Base-by-base conservation (phyloP, 2,329 filamentous ascomycete genomes). In the Epichloe baconii region DNA sequence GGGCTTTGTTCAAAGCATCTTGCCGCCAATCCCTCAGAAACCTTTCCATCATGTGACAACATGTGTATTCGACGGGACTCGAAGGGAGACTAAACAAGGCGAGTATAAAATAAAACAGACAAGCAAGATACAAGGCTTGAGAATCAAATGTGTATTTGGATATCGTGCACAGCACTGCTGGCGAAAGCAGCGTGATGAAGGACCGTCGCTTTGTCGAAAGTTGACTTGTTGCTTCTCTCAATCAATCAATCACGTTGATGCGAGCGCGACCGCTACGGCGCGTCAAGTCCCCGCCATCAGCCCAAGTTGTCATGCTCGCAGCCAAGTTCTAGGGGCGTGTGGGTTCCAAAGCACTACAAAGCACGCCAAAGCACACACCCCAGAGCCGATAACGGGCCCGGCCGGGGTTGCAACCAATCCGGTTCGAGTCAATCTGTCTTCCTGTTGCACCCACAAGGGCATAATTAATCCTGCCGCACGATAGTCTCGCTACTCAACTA, bases 1-100 rank as follows among this genome's bases (percentile, higher is more conserved):
- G 93, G 57, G 93, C 88, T 68, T 94, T 93, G 71, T 95, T 91
- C 63, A 95, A 75, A 64, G 91, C 90, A 73, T 96, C 89, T 70
- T 95, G 88, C 64, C 90, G 81, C 93, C 93, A 98, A 63, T 87
- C 85, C 65, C 90, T 85, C 64, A 98, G 78, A 69, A 91, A 96
- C 62, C 82, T 83, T 75, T 97, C 89, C 93, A 98, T 97, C 45
- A n/a, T 45, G 48, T 38, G 26, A 21, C 35, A 10, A 40, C 47
- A 49, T 49, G n/a, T 10, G 36, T 14, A 43, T 36, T 36, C 38
- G 31, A 42, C 17, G 36, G 35, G 36, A 47, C 15, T 19, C 36
- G 36, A 10, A 31, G 31, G 31, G 31, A 35, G 23, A 38, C 34
- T 2, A 4, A 4, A 31, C 1, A 31, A 38, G 21, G 36, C 5